phyloP scores from a whole-genome alignment of 768 basidiomycete species.

The Neoboletus brunneissimus region DNA sequence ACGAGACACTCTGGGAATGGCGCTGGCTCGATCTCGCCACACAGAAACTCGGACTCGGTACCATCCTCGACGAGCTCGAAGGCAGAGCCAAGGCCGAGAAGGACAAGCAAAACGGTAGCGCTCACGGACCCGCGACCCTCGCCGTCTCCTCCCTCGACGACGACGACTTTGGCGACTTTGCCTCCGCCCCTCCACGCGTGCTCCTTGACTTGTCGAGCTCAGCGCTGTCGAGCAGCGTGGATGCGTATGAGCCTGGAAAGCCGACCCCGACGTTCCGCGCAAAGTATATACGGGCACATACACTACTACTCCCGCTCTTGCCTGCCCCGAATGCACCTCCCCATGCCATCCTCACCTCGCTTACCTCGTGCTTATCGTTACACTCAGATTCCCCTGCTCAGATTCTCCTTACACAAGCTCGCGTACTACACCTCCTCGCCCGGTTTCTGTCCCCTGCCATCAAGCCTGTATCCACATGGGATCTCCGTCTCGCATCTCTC shows the following conservation, averaged over 20 bases:
- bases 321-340: constrained; percentile 60
- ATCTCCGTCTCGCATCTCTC: constrained; percentile 58
- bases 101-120: constrained; percentile 25
- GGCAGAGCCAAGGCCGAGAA: constrained; percentile 38
- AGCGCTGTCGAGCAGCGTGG: constrained; percentile 6
- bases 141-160: constrained; percentile 37
- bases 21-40: constrained; percentile 65
- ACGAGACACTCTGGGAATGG: constrained; percentile 76
- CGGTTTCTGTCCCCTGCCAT: constrained; percentile 69
- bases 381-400: constrained; percentile 35
- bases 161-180: constrained; percentile 65
- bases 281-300: constrained; percentile 48
- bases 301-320: constrained; percentile 58
- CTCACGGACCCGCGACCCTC: constrained; percentile 51
- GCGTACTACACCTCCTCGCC: constrained; percentile 67
- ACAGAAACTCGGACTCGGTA: constrained; percentile 43
- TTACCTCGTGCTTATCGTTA: constrained; percentile 41
- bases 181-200: too few species aligned
- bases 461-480: constrained; percentile 71
- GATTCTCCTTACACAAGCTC: constrained; percentile 57
- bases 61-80: constrained; percentile 62
- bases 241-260: constrained; percentile 20
- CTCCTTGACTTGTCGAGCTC: too few species aligned
- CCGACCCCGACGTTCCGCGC: constrained; percentile 41
- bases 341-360: constrained; percentile 52